phyloP scores from a whole-genome alignment of 306 rosid genomes.

The Rosa multiflora region DNA sequence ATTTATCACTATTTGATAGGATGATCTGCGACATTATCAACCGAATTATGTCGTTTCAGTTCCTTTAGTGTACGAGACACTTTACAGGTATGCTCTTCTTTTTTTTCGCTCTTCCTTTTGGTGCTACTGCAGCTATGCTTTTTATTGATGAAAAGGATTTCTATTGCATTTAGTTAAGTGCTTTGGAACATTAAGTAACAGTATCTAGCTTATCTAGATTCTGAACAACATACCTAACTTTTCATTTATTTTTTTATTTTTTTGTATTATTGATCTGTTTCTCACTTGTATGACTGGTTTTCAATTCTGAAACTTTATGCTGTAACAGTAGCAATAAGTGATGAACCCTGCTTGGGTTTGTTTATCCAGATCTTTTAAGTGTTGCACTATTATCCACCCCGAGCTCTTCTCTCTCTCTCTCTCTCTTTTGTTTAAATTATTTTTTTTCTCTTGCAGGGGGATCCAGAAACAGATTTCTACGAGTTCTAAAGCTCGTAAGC shows the following conservation, averaged over 20 bases:
- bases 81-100: slow-evolving; percentile 63
- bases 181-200: background rate
- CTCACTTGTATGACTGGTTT: background rate
- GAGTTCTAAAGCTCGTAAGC: slow-evolving; percentile 64
- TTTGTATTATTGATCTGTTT: background rate
- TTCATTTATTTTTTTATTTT: background rate
- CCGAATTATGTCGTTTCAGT: slow-evolving; percentile 80
- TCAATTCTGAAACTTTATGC: background rate
- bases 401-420: background rate
- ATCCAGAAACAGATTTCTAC: slow-evolving; percentile 82
- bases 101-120: background rate
- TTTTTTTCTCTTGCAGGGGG: slow-evolving; percentile 50
- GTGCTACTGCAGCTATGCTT: background rate
- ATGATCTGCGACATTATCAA: slow-evolving; percentile 67
- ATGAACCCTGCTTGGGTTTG: background rate
- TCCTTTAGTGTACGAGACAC: slow-evolving; percentile 88
- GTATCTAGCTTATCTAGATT: background rate
- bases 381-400: background rate
- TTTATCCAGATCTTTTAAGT: background rate
- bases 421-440: background rate
- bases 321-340: background rate
- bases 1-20: slow-evolving; percentile 41
- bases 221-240: background rate
- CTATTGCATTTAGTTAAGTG: background rate
- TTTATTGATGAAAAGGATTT: background rate